A percentile compares a stretch with the other conserved stretches of the same genome.
Conservation (phyloP, 805 yeast species). For the Blastobotrys chiropterorum region DNA sequence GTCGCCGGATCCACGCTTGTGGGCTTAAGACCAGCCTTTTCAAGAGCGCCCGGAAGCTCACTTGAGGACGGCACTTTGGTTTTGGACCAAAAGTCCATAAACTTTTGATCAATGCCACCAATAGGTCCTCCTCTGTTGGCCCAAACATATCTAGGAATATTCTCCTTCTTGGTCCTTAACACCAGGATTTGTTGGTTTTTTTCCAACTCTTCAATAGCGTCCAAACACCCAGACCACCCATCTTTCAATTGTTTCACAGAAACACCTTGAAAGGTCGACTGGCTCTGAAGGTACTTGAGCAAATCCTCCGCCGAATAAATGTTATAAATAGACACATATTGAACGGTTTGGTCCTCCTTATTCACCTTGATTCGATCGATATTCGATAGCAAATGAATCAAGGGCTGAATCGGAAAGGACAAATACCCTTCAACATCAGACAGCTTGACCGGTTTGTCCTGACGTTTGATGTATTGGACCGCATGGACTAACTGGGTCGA, state of each 20-base stretch:
- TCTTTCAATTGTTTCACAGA: slow-evolving; percentile 75
- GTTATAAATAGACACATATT: slow-evolving; percentile 84
- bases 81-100: slow-evolving; percentile 71
- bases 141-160: slow-evolving; percentile 90
- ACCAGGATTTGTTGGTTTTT: slow-evolving; percentile 71
- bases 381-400: slow-evolving; percentile 65
- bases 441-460: slow-evolving; percentile 64
- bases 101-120: slow-evolving; percentile 70
- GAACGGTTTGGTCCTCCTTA: slow-evolving; percentile 55
- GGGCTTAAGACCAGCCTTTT: slow-evolving; percentile 87
- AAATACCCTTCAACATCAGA: slow-evolving; percentile 62
- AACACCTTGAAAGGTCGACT: slow-evolving; percentile 81
- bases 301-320: slow-evolving; percentile 77
- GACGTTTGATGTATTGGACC: slow-evolving; percentile 72
- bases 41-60: slow-evolving; percentile 70
- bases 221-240: slow-evolving; percentile 91
- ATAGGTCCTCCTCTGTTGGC: slow-evolving; percentile 74
- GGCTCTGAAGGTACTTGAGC: slow-evolving; percentile 64
- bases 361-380: slow-evolving; percentile 73
- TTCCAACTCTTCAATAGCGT: slow-evolving; percentile 74
- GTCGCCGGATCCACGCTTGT: slow-evolving; percentile 97
- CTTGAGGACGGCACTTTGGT: slow-evolving; percentile 77
- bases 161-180: slow-evolving; percentile 86
- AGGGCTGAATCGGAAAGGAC: slow-evolving; percentile 53
- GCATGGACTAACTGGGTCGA: slow-evolving; percentile 88